Evolutionary conservation across 805 yeast genomes (phyloP).

Genomic region (Kluyveromyces aestuarii): DNA sequence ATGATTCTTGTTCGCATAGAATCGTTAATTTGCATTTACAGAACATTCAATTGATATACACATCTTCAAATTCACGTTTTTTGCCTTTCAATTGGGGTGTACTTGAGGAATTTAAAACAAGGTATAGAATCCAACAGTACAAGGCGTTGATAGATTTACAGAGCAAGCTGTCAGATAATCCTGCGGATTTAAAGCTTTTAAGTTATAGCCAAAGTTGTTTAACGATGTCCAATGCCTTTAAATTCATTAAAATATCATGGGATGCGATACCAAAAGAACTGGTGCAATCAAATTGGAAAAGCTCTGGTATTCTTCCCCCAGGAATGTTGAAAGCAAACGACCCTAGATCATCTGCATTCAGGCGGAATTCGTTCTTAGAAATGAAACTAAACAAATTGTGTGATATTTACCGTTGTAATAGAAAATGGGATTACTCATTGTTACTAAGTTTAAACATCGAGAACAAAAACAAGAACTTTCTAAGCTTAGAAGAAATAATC

Average conservation of each 20-base stretch:
- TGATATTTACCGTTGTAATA: slow-evolving; percentile 37
- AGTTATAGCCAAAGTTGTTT: slow-evolving; percentile 35
- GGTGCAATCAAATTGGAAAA: slow-evolving; percentile 36
- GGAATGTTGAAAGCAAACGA: slow-evolving; percentile 21
- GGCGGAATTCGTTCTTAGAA: slow-evolving; percentile 32
- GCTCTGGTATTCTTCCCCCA: slow-evolving; percentile 34
- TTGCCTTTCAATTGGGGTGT: slow-evolving; percentile 60
- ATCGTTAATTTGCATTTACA: slow-evolving; percentile 43
- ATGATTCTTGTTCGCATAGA: slow-evolving; percentile 56
- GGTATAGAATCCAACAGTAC: slow-evolving; percentile 51
- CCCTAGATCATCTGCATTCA: slow-evolving; percentile 25
- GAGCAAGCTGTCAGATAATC: slow-evolving; percentile 14
- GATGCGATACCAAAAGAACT: slow-evolving; percentile 30
- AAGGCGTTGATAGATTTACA: slow-evolving; percentile 28
- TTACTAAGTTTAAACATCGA: slow-evolving; percentile 41
- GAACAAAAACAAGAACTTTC: slow-evolving; percentile 36
- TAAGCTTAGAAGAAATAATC: slow-evolving; percentile 52
- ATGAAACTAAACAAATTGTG: slow-evolving; percentile 36
- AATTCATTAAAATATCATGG: slow-evolving; percentile 53
- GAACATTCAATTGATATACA: slow-evolving; percentile 33
- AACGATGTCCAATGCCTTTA: slow-evolving; percentile 47
- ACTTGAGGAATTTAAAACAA: slow-evolving; percentile 49
- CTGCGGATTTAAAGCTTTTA: slow-evolving; percentile 11
- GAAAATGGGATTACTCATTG: slow-evolving; percentile 51
- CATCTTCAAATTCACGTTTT: slow-evolving; percentile 34